Conservation (phyloP, 2,329 filamentous ascomycete species). For the Ambrosiella cleistominuta region DNA sequence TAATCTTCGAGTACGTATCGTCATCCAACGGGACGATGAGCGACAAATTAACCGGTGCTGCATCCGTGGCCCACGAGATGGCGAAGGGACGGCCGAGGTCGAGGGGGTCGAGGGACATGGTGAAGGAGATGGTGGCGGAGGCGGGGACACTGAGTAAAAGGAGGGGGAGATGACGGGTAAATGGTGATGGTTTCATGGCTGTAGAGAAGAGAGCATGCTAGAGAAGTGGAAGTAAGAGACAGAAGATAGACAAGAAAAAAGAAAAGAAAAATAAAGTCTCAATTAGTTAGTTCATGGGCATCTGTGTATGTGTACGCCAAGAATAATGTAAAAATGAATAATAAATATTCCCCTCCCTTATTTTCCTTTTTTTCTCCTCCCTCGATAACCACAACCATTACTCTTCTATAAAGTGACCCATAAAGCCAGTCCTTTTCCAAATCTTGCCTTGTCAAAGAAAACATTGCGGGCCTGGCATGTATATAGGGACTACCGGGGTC, state of each 20-base stretch:
- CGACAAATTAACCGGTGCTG: conserved; percentile 1
- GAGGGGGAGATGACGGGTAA: neutral
- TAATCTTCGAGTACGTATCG: neutral
- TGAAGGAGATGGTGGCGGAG: neutral
- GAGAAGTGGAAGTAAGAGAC: no score
- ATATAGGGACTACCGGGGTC: no score
- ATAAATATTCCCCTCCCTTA: neutral
- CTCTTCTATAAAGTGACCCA: no score
- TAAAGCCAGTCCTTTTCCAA: no score
- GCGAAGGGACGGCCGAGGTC: neutral
- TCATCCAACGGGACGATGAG: neutral
- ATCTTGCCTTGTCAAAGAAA: no score
- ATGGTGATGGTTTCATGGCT: no score
- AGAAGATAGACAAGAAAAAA: no score
- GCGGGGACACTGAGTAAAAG: neutral
- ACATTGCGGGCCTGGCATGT: no score
- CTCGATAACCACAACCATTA: no score
- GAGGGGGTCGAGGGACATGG: neutral
- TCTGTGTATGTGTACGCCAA: neutral
- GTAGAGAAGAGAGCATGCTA: no score
- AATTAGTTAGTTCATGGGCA: neutral
- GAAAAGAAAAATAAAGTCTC: neutral
- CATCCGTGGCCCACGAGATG: conserved; percentile 6
- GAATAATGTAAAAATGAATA: neutral
- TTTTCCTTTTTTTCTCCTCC: neutral